Evolutionary conservation across 345 rosid genomes (phyloP).

Genomic region (Arabidopsis thaliana): DNA sequence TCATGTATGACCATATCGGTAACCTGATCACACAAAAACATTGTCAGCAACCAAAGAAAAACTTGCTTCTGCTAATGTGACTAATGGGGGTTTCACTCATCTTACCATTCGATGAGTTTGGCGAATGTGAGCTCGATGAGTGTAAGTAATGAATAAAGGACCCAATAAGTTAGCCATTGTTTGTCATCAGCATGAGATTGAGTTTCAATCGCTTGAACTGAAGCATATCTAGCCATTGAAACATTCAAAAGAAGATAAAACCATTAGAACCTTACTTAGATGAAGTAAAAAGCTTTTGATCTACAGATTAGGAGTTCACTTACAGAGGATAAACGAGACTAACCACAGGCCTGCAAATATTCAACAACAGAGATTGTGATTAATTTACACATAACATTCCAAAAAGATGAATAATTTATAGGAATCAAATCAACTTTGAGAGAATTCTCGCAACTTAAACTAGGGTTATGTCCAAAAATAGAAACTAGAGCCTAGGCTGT

Average conservation of each 20-base stretch:
- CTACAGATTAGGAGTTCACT: conserved; percentile 45
- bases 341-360: conserved; percentile 80
- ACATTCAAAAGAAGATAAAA: conserved; percentile 4
- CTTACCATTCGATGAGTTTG: conserved; percentile 85
- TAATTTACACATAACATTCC: conserved; percentile 1
- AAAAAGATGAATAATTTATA: conserved; percentile 5
- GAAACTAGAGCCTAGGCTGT: conserved; percentile 1
- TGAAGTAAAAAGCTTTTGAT: background rate
- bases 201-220: conserved; percentile 86
- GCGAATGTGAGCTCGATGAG: conserved; percentile 92
- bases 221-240: conserved; percentile 67
- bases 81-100: conserved; percentile 1
- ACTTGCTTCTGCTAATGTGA: too few species aligned
- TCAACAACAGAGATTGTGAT: conserved; percentile 7
- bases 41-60: too few species aligned
- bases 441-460: background rate
- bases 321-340: conserved; percentile 94
- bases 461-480: background rate
- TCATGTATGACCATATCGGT: conserved; percentile 82
- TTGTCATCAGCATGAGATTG: conserved; percentile 81
- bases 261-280: conserved; percentile 10
- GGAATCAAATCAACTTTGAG: background rate
- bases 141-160: conserved; percentile 84
- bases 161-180: conserved; percentile 98
- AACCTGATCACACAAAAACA: conserved; percentile 59